Percentiles rank a stretch among this genome's conserved stretches.
These are phyloP conservation scores for Pichia scutulata DNA, from an alignment of 805 yeast genomes.

Conservation along the genomic window DNA sequence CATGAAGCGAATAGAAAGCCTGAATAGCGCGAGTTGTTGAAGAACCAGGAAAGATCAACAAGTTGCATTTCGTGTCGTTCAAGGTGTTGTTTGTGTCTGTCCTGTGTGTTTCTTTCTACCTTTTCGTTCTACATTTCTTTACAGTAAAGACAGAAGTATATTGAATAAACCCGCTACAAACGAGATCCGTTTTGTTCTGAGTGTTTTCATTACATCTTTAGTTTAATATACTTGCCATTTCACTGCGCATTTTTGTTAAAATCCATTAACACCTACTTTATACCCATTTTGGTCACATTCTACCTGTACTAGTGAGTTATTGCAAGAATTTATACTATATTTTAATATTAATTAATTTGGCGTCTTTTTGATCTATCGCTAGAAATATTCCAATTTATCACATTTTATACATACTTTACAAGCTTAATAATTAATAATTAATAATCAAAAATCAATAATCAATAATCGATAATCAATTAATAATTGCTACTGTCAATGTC, in stretches of 20 bases:
- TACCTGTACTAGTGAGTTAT: neutral
- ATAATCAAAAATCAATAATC: neutral
- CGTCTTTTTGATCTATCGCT: neutral
- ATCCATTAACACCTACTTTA: neutral
- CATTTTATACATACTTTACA: too few species aligned
- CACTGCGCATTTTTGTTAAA: neutral
- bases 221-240: neutral
- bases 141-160: neutral
- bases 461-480: neutral
- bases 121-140: too few species aligned
- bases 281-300: neutral
- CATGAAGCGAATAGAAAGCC: neutral
- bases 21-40: neutral
- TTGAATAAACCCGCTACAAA: neutral
- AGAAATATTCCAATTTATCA: neutral
- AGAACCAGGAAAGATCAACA: neutral
- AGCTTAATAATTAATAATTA: neutral
- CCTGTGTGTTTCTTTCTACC: neutral
- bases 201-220: neutral
- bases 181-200: neutral
- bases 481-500: neutral
- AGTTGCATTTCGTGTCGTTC: neutral
- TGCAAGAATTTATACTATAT: neutral
- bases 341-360: neutral
- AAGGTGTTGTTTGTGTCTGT: too few species aligned